A percentile compares a stretch with the other conserved stretches of the same genome.
Conservation (phyloP, 805 yeast species). For the Helenozyma rhizophorensis region DNA sequence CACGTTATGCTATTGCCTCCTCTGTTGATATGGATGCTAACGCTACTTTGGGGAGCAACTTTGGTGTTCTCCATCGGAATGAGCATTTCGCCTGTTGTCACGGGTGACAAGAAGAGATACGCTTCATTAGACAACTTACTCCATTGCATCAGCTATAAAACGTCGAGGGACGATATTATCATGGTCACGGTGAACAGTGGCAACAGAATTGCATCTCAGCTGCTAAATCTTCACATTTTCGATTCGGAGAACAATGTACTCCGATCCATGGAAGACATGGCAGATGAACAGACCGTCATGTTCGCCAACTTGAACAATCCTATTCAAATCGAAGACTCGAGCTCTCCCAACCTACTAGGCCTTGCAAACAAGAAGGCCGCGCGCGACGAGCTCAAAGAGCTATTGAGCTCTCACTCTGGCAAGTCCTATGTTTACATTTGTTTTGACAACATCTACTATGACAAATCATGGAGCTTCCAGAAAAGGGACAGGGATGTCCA, state of each 20-base stretch:
- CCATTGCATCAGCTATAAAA: conserved; percentile 34
- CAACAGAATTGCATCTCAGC: conserved; percentile 28
- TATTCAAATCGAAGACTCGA: conserved; percentile 12
- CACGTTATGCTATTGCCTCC: too few species aligned
- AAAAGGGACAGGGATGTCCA: conserved; percentile 30
- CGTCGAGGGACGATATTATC: conserved; percentile 34
- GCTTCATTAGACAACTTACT: conserved; percentile 27
- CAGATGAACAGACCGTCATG: conserved; percentile 28
- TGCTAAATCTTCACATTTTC: conserved; percentile 31
- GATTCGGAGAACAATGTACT: conserved; percentile 35
- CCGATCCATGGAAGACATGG: conserved; percentile 27
- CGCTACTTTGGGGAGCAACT: conserved; percentile 1
- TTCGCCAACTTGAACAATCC: conserved; percentile 35
- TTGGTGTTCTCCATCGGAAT: conserved; percentile 26
- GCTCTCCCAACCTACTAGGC: conserved; percentile 6
- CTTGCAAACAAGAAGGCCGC: conserved; percentile 6
- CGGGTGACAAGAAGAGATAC: conserved; percentile 25
- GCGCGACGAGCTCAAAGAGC: conserved; percentile 10
- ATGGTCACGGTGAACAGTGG: conserved; percentile 30
- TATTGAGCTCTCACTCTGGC: conserved; percentile 19
- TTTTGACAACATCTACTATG: conserved; percentile 39
- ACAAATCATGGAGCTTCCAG: conserved; percentile 39
- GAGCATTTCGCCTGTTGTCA: conserved; percentile 29
- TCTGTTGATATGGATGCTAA: too few species aligned
- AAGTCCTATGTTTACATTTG: conserved; percentile 33